A percentile compares a stretch with the other conserved stretches of the same genome.
Evolutionary conservation across 257 asterid species (phyloP).

Genomic region (Thymus mandschuricus): DNA sequence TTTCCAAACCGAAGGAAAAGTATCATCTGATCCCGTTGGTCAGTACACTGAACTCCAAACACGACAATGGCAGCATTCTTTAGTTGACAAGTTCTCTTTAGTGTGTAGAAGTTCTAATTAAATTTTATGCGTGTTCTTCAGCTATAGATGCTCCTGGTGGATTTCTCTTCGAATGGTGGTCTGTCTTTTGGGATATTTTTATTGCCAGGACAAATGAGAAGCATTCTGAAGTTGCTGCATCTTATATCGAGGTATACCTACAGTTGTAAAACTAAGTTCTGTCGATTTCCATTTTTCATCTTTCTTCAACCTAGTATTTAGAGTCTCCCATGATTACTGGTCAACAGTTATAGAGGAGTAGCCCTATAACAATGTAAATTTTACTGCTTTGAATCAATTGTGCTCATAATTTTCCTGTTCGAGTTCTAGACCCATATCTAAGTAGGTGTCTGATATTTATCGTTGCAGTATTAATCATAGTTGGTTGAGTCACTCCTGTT

Average conservation of each 20-base stretch:
- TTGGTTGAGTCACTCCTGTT: not conserved
- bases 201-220: conserved; percentile 98
- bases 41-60: conserved; percentile 29
- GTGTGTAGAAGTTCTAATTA: conserved; percentile 14
- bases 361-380: not conserved
- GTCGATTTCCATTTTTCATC: conserved; percentile 1
- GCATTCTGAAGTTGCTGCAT: conserved; percentile 98
- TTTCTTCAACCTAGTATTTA: not conserved
- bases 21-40: conserved; percentile 99
- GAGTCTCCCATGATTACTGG: not conserved
- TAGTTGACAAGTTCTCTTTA: not conserved
- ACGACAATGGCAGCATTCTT: not conserved
- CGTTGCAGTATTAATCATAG: not conserved
- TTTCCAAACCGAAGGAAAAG: conserved; percentile 97
- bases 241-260: conserved; percentile 90
- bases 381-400: not conserved
- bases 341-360: not conserved
- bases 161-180: conserved; percentile 99
- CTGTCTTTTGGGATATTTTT: conserved; percentile 98
- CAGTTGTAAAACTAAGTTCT: not conserved
- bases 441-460: not conserved
- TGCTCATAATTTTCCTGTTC: not conserved
- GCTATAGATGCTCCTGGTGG: conserved; percentile 99
- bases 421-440: not conserved
- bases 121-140: conserved; percentile 36